Conservation (phyloP, 306 rosid species). For the Cicer pinnatifidum region DNA sequence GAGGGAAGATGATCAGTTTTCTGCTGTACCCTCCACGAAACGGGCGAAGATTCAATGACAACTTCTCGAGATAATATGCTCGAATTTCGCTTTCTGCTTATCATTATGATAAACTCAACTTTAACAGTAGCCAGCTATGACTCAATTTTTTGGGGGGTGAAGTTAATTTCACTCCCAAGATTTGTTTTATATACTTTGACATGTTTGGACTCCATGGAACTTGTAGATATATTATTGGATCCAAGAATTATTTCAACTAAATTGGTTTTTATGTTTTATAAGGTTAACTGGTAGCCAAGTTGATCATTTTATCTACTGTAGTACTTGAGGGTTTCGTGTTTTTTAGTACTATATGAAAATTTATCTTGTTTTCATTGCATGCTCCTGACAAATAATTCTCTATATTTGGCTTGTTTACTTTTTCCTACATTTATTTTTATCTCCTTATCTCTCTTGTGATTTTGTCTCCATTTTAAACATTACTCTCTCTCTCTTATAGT, state of each 20-base stretch:
- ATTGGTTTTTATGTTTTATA: slow-evolving; percentile 18
- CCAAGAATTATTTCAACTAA: slow-evolving; percentile 20
- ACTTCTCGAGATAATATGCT: slow-evolving; percentile 29
- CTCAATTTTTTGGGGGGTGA: slow-evolving; percentile 45
- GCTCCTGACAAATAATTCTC: no score
- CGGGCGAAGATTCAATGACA: slow-evolving; percentile 57
- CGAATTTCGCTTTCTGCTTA: slow-evolving; percentile 28
- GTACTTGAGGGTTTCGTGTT: background rate
- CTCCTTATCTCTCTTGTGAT: no score
- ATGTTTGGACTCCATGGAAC: slow-evolving; percentile 39
- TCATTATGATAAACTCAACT: slow-evolving; percentile 39
- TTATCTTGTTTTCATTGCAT: no score
- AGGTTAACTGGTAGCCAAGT: slow-evolving; percentile 4
- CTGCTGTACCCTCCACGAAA: slow-evolving; percentile 56
- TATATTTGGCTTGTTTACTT: no score
- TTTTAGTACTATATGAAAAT: background rate
- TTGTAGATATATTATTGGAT: slow-evolving; percentile 42
- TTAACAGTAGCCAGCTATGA: slow-evolving; percentile 31
- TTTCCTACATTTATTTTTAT: no score
- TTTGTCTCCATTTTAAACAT: no score
- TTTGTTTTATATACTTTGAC: slow-evolving; percentile 41
- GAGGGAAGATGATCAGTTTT: slow-evolving; percentile 38
- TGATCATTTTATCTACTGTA: background rate
- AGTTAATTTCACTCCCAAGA: slow-evolving; percentile 34
- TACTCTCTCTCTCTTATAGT: no score